A percentile compares a stretch with the other conserved stretches of the same genome.
Evolutionary conservation across 192 early-diverging fungal genomes (phyloP).

Genomic region (Paraglomus brasilianum): DNA sequence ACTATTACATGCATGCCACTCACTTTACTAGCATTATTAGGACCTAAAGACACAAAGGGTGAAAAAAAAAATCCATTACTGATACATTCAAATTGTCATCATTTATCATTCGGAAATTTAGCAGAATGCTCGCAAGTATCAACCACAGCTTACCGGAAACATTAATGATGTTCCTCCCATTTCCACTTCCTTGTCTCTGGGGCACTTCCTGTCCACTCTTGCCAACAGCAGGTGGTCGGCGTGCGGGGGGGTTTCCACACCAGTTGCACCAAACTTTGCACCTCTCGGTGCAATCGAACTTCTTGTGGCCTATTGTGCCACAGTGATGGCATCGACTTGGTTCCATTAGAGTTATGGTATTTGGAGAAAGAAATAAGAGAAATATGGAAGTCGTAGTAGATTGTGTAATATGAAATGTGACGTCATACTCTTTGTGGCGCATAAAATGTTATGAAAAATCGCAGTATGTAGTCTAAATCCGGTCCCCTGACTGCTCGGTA

Average conservation of each 20-base stretch:
- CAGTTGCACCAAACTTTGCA: conserved; percentile 29
- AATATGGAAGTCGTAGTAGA: no score
- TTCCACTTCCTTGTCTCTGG: background rate
- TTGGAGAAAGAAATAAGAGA: no score
- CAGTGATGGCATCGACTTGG: conserved; percentile 29
- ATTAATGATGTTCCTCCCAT: background rate
- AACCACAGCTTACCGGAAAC: background rate
- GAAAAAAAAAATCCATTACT: no score
- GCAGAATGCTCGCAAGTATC: background rate
- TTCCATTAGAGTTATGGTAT: background rate
- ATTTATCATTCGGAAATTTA: background rate
- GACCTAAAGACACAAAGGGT: background rate
- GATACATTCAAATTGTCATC: background rate
- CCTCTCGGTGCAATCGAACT: conserved; percentile 26
- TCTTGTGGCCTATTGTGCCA: conserved; percentile 24
- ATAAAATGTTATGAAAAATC: no score
- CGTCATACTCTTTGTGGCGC: no score
- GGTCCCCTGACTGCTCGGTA: no score
- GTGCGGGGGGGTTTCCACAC: conserved; percentile 19
- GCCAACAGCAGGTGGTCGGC: conserved; percentile 4
- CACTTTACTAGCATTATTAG: background rate
- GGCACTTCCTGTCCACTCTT: conserved; percentile 3
- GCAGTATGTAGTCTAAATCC: no score
- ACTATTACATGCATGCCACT: background rate
- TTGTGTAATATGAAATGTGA: no score